Conservation (phyloP, 2,329 filamentous ascomycete genomes). For the Elsinoe australis region DNA sequence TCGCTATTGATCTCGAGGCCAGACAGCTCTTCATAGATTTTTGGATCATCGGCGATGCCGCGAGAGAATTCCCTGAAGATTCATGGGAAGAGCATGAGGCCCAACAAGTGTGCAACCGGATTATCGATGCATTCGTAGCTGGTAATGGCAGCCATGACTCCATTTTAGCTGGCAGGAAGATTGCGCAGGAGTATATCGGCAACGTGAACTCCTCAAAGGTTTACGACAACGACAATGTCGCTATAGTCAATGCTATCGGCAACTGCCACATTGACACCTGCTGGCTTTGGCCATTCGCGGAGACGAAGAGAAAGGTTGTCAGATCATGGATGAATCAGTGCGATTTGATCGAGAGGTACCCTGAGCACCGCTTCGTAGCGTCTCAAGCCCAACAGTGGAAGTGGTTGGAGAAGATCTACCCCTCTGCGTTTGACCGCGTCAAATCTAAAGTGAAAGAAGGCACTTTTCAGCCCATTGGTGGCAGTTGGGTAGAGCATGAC, state of each 20-base stretch:
- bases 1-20: slow-evolving; percentile 79
- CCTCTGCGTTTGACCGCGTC: slow-evolving; percentile 79
- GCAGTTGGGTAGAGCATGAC: slow-evolving; percentile 98
- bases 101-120: slow-evolving; percentile 71
- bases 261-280: slow-evolving; percentile 98
- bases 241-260: slow-evolving; percentile 80
- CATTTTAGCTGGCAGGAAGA: slow-evolving; percentile 69
- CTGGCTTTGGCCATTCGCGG: slow-evolving; percentile 97
- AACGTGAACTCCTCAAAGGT: slow-evolving; percentile 75
- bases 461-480: slow-evolving; percentile 88
- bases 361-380: slow-evolving; percentile 84
- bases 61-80: slow-evolving; percentile 79
- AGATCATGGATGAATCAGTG: slow-evolving; percentile 97
- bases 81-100: slow-evolving; percentile 86
- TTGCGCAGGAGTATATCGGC: slow-evolving; percentile 77
- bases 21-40: slow-evolving; percentile 81
- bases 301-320: slow-evolving; percentile 93
- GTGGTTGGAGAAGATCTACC: slow-evolving; percentile 88
- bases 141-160: slow-evolving; percentile 64
- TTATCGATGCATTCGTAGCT: slow-evolving; percentile 83
- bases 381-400: slow-evolving; percentile 97
- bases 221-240: slow-evolving; percentile 65
- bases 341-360: slow-evolving; percentile 88
- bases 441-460: slow-evolving; percentile 86
- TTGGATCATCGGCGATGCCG: slow-evolving; percentile 90